phyloP scores from a whole-genome alignment of 441 rosid genomes.

The Bruguiera hainesii region DNA sequence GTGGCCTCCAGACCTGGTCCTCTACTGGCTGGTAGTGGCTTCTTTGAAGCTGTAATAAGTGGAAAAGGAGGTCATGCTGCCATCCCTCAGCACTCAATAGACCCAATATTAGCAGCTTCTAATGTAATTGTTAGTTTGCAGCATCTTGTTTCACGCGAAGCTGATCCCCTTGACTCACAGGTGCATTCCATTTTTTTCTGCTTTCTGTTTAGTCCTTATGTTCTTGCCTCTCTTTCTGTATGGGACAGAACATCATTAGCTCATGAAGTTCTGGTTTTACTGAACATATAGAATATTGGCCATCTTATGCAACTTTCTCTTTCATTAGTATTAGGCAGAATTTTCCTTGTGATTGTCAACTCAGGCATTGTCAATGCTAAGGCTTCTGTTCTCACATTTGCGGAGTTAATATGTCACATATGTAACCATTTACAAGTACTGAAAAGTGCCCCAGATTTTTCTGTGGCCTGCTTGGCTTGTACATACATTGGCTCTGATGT shows the following conservation, averaged over 20 bases:
- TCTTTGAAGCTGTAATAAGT: conserved; percentile 77
- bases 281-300: neutral
- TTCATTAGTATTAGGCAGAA: neutral
- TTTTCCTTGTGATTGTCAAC: neutral
- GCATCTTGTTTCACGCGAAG: conserved; percentile 91
- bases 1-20: conserved; percentile 81
- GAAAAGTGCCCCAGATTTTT: neutral
- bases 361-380: neutral
- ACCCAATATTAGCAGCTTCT: conserved; percentile 94
- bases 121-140: conserved; percentile 84
- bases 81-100: conserved; percentile 83
- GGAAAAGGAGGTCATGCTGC: conserved; percentile 98
- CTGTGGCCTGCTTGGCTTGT: neutral
- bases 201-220: neutral
- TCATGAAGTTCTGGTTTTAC: neutral
- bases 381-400: neutral
- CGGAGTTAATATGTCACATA: neutral
- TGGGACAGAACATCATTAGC: neutral
- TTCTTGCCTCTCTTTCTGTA: neutral
- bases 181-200: conserved; percentile 29
- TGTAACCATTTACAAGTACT: neutral
- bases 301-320: neutral
- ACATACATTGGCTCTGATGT: neutral
- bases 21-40: conserved; percentile 83
- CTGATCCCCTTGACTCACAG: conserved; percentile 94